Conservation (phyloP, 2,329 filamentous ascomycete species). For the Cytospora piceae region DNA sequence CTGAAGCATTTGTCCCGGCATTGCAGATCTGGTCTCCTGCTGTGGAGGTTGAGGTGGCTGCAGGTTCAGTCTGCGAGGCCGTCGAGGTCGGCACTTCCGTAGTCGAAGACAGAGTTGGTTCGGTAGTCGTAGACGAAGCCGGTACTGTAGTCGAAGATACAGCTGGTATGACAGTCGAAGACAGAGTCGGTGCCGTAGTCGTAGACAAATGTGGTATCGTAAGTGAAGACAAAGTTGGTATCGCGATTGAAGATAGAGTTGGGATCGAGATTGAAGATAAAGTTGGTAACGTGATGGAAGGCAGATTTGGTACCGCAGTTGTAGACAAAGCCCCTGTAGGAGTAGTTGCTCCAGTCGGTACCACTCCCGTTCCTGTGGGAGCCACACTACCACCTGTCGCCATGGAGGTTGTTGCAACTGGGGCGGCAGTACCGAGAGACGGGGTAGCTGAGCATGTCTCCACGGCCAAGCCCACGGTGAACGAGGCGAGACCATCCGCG, state of each 20-base stretch:
- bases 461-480: conserved; percentile 38
- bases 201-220: conserved; percentile 20
- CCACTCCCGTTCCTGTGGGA: not conserved
- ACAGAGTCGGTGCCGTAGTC: not conserved
- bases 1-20: conserved; percentile 28
- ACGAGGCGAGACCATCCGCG: conserved; percentile 39
- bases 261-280: not conserved
- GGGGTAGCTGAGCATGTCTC: conserved; percentile 35
- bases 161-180: too few species aligned
- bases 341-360: conserved; percentile 5
- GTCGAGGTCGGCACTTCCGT: conserved; percentile 32
- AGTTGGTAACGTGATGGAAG: not conserved
- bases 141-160: not conserved
- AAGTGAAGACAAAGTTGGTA: not conserved
- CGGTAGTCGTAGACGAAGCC: not conserved
- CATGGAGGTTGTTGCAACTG: conserved; percentile 34
- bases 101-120: not conserved
- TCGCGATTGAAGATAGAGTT: not conserved
- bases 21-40: conserved; percentile 26
- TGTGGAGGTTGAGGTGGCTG: conserved; percentile 16
- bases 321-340: not conserved
- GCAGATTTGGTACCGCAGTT: conserved; percentile 4
- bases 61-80: conserved; percentile 11
- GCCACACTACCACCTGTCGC: conserved; percentile 18
- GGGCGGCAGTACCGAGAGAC: conserved; percentile 27